A percentile compares a stretch with the other conserved stretches of the same genome.
phyloP scores from a whole-genome alignment of 352 stramenopile species.

The Pythium plurisporium region DNA sequence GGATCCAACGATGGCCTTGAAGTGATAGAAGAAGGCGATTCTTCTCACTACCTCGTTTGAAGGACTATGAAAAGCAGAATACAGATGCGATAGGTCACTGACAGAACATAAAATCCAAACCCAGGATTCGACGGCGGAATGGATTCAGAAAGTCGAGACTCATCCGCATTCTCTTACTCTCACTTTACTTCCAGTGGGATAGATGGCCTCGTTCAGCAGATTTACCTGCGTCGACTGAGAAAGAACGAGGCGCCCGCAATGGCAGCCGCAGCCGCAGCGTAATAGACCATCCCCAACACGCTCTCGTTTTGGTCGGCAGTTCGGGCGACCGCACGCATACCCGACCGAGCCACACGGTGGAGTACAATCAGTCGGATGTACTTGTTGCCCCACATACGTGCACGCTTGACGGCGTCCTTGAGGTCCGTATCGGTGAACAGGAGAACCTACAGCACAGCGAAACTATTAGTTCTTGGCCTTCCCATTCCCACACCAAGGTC shows the following conservation, averaged over 20 bases:
- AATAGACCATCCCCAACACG: conserved; percentile 71
- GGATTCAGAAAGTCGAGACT: background rate
- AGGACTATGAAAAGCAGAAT: no score
- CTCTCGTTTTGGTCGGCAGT: conserved; percentile 44
- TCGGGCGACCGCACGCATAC: conserved; percentile 16
- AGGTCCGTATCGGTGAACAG: conserved; percentile 78
- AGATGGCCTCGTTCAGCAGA: background rate
- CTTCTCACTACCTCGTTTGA: background rate
- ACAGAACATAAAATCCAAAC: background rate
- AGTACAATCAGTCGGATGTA: conserved; percentile 74
- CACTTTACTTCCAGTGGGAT: background rate
- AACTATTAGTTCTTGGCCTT: background rate
- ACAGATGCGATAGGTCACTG: background rate
- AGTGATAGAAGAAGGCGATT: background rate
- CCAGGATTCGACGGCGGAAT: no score
- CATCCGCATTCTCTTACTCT: no score
- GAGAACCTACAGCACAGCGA: conserved; percentile 39
- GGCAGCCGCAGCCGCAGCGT: conserved; percentile 65
- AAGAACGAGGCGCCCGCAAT: conserved; percentile 79
- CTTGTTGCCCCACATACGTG: conserved; percentile 78
- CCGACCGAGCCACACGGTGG: conserved; percentile 31
- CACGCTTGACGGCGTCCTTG: conserved; percentile 71
- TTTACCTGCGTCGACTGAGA: conserved; percentile 62
- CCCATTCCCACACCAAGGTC: no score
- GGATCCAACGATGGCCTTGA: background rate